Base-by-base conservation (phyloP, 768 basidiomycete genomes). In the Lentinula guzmanii region DNA sequence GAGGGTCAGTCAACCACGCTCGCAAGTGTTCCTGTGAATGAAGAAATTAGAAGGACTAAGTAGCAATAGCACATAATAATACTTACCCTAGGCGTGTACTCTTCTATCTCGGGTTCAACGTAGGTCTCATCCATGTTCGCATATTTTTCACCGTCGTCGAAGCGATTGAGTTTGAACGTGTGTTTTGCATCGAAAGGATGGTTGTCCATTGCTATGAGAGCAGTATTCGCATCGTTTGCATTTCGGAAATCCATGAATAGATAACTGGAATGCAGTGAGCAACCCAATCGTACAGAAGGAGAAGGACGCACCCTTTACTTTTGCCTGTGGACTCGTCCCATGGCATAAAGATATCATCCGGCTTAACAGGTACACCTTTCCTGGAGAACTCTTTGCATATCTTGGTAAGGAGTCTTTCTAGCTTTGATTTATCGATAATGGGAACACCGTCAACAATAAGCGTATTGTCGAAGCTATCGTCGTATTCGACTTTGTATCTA, bases 391-490 rank as follows among this genome's bases (percentile, higher is more conserved):
- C 87, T 71, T 94, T 94, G 60, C 85, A 77, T 35, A 98, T 81
- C 71, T 90, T 92, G 39, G 86, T 75, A 18, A 97, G 69, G 16
- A 99, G 83, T 74, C 83, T 91, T 52, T 93, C 91, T 41, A 87
- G 81, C 75, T 94, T 95, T 57, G 85, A 83, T 67, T 85, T 86
- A 70, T 97, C 94, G 71, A 98, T 92, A 62, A 93, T 72, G 9
- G 95, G 97, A 21, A 95, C 82, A 54, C 94, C 93, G 72, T 98
- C 97, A 62, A 98, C 86, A 57, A 98, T 90, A 58, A 99, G 75
- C 61, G 93, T 85, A 70, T 91, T 92, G 78, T 98, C 97, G 69
- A 98, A 84, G 43, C 91, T 83, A 65, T 93, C 88, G 67, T 93
- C 90, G 65, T 86, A 85, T 61, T 91, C 79, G 67, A 95, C 87